These are phyloP conservation scores for Xeromyces bisporus DNA, from an alignment of 495 filamentous ascomycete genomes.

Conservation along the genomic window DNA sequence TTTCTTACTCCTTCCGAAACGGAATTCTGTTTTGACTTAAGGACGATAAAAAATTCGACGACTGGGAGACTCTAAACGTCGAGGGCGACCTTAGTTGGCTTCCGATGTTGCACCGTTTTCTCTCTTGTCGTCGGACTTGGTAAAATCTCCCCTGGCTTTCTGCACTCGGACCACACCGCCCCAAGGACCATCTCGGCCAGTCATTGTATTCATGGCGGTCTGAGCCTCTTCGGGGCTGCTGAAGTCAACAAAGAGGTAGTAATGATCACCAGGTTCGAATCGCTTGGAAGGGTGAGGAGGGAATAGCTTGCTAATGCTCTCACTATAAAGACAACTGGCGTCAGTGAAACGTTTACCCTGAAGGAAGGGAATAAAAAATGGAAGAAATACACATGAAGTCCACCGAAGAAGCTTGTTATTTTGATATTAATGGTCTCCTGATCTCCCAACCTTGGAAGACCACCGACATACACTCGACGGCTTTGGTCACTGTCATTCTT, in stretches of 20 bases:
- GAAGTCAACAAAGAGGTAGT: constrained; percentile 56
- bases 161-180: constrained; percentile 28
- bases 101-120: no score
- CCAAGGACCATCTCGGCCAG: constrained; percentile 27
- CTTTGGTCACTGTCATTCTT: constrained; percentile 24
- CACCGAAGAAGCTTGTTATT: constrained; percentile 41
- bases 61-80: no score
- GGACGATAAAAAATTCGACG: no score
- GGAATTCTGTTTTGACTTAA: no score
- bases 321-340: no score
- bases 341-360: background rate
- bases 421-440: constrained; percentile 34
- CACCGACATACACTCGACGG: constrained; percentile 45
- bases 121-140: constrained; percentile 11
- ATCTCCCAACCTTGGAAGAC: constrained; percentile 40
- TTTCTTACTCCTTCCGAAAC: constrained; percentile 2
- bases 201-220: constrained; percentile 26
- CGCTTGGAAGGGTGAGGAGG: constrained; percentile 36
- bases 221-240: constrained; percentile 36
- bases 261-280: constrained; percentile 37
- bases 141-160: constrained; percentile 20
- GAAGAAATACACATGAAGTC: constrained; percentile 30
- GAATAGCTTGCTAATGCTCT: constrained; percentile 48
- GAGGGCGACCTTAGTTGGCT: constrained; percentile 5
- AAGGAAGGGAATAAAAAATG: background rate